phyloP scores from a whole-genome alignment of 257 asterid species.

The Forsythia viridissima region DNA sequence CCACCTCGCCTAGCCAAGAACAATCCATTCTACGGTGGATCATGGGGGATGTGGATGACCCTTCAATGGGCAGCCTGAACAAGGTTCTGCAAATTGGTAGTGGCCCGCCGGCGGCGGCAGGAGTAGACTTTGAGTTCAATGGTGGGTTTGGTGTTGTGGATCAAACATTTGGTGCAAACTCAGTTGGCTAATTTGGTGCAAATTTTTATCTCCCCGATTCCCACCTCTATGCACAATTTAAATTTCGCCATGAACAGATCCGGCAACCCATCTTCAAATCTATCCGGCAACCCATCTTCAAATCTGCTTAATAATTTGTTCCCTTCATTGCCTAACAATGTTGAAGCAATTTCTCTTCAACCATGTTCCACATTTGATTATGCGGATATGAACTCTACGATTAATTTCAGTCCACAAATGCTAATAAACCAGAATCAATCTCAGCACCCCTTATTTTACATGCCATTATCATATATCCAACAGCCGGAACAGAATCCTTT shows the following conservation, averaged over 20 bases:
- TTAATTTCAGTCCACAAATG: conserved; percentile 52
- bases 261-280: conserved; percentile 33
- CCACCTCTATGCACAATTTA: conserved; percentile 26
- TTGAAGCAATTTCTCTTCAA: conserved; percentile 21
- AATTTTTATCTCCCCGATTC: conserved; percentile 42
- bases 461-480: conserved; percentile 52
- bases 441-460: conserved; percentile 54
- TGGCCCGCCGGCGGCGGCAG: conserved; percentile 26
- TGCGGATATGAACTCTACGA: conserved; percentile 55
- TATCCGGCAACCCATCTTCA: conserved; percentile 28
- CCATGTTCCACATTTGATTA: conserved; percentile 31
- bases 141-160: conserved; percentile 63
- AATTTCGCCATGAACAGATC: conserved; percentile 38
- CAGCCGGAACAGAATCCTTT: too few species aligned
- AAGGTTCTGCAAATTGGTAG: conserved; percentile 58
- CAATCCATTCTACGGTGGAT: conserved; percentile 77
- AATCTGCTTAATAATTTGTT: conserved; percentile 29
- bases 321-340: conserved; percentile 36
- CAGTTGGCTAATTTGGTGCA: conserved; percentile 32
- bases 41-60: conserved; percentile 93
- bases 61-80: conserved; percentile 59
- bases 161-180: conserved; percentile 59
- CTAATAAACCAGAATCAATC: conserved; percentile 67
- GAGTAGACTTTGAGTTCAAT: conserved; percentile 56
- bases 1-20: conserved; percentile 69